A percentile compares a stretch with the other conserved stretches of the same genome.
phyloP scores from a whole-genome alignment of 2,329 filamentous ascomycete species.

The Alternaria sp. region DNA sequence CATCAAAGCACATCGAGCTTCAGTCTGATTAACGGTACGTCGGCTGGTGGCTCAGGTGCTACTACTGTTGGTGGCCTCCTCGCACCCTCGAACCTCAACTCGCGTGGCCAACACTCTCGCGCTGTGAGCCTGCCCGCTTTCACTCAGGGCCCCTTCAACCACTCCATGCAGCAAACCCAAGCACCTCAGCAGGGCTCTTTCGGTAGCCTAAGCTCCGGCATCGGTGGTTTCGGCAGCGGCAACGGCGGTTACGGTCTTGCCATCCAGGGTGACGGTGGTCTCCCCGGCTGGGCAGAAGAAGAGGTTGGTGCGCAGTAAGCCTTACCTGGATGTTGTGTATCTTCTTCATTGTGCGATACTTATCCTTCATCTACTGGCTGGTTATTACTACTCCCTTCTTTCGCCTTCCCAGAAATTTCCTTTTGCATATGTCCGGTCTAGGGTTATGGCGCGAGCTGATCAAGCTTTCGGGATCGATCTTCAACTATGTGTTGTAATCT shows the following conservation, averaged over 20 bases:
- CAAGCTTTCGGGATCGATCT: constrained; percentile 17
- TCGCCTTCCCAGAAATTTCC: not conserved
- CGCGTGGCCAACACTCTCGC: constrained; percentile 70
- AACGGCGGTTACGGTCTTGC: constrained; percentile 65
- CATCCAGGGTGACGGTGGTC: constrained; percentile 62
- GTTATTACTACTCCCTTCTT: constrained; percentile 20
- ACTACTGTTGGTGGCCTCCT: constrained; percentile 79
- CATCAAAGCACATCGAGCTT: constrained; percentile 60
- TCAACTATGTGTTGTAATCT: constrained; percentile 30
- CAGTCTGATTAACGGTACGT: constrained; percentile 54
- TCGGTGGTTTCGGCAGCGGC: constrained; percentile 61
- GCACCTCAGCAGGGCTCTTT: constrained; percentile 56
- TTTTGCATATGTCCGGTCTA: constrained; percentile 12
- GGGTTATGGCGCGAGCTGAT: constrained; percentile 18
- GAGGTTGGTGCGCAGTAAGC: constrained; percentile 62
- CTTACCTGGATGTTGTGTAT: constrained; percentile 11
- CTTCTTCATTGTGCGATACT: constrained; percentile 44
- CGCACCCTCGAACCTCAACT: constrained; percentile 69
- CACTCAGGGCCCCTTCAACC: constrained; percentile 63
- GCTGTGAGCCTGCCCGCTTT: constrained; percentile 87
- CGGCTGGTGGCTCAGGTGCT: constrained; percentile 57
- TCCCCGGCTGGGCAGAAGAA: constrained; percentile 69
- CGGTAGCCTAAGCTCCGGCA: constrained; percentile 64
- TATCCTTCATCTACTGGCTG: constrained; percentile 31
- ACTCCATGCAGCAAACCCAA: constrained; percentile 48